phyloP scores from a whole-genome alignment of 2,329 filamentous ascomycete genomes.

The Aspergillus carbonarius region DNA sequence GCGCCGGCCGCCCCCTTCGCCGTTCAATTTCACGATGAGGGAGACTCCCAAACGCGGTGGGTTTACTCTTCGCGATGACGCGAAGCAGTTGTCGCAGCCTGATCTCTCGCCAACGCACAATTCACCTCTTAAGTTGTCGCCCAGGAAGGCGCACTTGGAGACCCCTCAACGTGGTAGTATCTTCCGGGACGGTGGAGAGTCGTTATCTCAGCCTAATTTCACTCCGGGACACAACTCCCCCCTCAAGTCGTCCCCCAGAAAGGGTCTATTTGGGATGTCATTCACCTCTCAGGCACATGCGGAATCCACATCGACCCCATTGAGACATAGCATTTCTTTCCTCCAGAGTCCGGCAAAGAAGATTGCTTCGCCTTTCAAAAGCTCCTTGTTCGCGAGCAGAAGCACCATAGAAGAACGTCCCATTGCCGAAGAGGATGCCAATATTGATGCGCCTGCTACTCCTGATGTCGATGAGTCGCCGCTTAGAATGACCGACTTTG shows the following conservation, averaged over 20 bases:
- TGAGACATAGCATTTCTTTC: slow-evolving; percentile 27
- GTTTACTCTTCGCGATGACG: slow-evolving; percentile 24
- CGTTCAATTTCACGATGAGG: slow-evolving; percentile 44
- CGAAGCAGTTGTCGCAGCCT: slow-evolving; percentile 21
- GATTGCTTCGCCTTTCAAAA: slow-evolving; percentile 38
- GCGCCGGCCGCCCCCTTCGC: slow-evolving; percentile 44
- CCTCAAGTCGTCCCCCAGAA: slow-evolving; percentile 23
- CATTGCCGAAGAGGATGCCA: neutral
- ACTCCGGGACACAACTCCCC: slow-evolving; percentile 19
- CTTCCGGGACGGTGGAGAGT: slow-evolving; percentile 5
- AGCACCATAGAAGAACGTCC: slow-evolving; percentile 9
- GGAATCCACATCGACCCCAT: slow-evolving; percentile 35
- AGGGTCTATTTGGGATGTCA: slow-evolving; percentile 34
- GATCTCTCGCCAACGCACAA: slow-evolving; percentile 31
- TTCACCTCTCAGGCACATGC: slow-evolving; percentile 34
- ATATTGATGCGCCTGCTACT: neutral
- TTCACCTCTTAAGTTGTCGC: slow-evolving; percentile 45
- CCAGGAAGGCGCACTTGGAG: slow-evolving; percentile 37
- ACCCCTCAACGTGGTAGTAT: slow-evolving; percentile 18
- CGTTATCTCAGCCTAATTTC: slow-evolving; percentile 20
- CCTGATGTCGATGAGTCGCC: slow-evolving; percentile 5
- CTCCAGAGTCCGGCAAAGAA: slow-evolving; percentile 1
- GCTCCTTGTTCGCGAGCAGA: slow-evolving; percentile 22
- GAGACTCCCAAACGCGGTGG: slow-evolving; percentile 41
- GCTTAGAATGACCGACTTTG: slow-evolving; percentile 11